Evolutionary conservation across 2,329 filamentous ascomycete genomes (phyloP).

Genomic region (Amphichorda felina): DNA sequence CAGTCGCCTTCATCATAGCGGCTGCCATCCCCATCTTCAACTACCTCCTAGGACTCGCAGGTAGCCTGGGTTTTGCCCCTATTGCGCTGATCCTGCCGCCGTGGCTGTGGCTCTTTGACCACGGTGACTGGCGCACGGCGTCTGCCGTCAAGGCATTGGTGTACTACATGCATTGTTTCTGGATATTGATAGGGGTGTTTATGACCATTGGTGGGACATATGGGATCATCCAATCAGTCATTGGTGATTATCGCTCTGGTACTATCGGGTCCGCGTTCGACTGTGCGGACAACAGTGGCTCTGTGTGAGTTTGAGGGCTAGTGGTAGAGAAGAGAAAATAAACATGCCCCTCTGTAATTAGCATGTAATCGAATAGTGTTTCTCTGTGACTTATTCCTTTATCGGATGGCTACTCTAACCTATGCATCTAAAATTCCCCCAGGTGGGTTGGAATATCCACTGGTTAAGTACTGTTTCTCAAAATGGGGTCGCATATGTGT

Average conservation of each 20-base stretch:
- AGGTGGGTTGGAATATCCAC: no score
- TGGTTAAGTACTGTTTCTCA: no score
- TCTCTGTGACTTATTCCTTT: no score
- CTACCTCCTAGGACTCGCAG: conserved; percentile 18
- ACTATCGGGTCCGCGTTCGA: conserved; percentile 32
- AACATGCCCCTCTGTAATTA: no score
- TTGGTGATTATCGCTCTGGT: conserved; percentile 32
- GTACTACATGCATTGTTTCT: conserved; percentile 19
- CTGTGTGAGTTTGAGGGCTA: no score
- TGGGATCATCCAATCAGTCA: conserved; percentile 34
- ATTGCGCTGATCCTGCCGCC: conserved; percentile 21
- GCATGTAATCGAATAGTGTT: no score
- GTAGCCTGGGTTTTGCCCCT: conserved; percentile 21
- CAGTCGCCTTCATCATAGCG: conserved; percentile 18
- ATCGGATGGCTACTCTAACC: no score
- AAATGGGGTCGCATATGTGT: no score
- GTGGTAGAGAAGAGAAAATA: no score
- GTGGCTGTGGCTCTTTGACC: conserved; percentile 23
- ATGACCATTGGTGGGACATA: conserved; percentile 27
- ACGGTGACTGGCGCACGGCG: conserved; percentile 14
- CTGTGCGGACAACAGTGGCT: conserved; percentile 30
- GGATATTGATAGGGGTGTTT: conserved; percentile 23
- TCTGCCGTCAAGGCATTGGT: no score
- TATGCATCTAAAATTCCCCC: no score
- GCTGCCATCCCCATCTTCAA: conserved; percentile 22